Evolutionary conservation across 129 eudicot genomes (phyloP).

Genomic region (Cynara cardunculus): DNA sequence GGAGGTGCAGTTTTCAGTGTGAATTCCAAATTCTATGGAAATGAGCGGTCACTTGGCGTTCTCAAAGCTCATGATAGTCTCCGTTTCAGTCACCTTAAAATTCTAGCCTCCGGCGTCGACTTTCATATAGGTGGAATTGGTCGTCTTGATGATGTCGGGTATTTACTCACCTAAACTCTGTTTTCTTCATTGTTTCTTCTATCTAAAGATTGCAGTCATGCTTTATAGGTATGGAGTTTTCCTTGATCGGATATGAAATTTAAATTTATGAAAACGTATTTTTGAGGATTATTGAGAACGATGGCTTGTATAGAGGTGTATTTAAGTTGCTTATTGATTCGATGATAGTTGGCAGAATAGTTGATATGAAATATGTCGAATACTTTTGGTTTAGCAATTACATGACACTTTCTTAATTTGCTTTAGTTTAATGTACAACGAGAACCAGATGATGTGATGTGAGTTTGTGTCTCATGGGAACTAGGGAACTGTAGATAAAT

Average conservation of each 20-base stretch:
- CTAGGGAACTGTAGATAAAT: neutral
- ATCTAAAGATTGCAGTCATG: neutral
- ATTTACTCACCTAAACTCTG: neutral
- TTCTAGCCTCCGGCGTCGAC: slow-evolving; percentile 24
- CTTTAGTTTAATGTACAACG: neutral
- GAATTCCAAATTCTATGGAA: slow-evolving; percentile 24
- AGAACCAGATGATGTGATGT: neutral
- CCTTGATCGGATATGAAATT: neutral
- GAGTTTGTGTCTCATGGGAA: neutral
- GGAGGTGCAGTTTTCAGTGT: slow-evolving; percentile 23
- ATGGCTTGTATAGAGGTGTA: neutral
- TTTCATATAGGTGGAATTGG: slow-evolving; percentile 21
- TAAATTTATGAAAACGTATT: neutral
- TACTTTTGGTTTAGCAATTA: neutral
- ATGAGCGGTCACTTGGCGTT: slow-evolving; percentile 8
- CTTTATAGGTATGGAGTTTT: neutral
- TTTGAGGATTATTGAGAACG: neutral
- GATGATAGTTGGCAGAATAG: neutral
- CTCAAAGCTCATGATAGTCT: slow-evolving; percentile 28
- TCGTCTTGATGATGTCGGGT: slow-evolving; percentile 32
- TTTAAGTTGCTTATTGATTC: neutral
- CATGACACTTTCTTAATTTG: neutral
- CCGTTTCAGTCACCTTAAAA: slow-evolving; percentile 16
- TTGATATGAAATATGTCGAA: neutral
- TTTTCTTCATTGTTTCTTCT: neutral